Percentiles rank a stretch among this genome's conserved stretches.
phyloP scores from a whole-genome alignment of 805 yeast genomes.

The Blastobotrys robertii region DNA sequence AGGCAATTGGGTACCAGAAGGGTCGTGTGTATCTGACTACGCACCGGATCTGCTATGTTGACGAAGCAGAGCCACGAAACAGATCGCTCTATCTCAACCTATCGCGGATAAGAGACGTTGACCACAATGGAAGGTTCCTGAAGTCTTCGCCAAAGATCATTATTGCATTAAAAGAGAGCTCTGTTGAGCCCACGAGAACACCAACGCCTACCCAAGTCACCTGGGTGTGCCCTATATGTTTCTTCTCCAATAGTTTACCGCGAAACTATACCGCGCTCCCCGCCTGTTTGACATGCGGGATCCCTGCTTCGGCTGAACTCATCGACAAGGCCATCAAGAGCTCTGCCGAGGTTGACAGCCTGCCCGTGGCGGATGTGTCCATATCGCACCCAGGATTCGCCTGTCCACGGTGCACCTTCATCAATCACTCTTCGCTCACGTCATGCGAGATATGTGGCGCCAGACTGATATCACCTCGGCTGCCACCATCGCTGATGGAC shows the following conservation, averaged over 20 bases:
- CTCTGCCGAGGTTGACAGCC: not conserved
- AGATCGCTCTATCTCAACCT: constrained; percentile 42
- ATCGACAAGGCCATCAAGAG: constrained; percentile 24
- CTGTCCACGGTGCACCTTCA: constrained; percentile 63
- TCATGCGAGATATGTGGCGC: constrained; percentile 86
- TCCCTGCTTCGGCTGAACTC: constrained; percentile 33
- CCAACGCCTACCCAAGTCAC: constrained; percentile 17
- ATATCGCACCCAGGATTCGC: constrained; percentile 9
- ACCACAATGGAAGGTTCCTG: constrained; percentile 25
- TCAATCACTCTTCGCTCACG: constrained; percentile 68
- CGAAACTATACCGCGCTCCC: constrained; percentile 32
- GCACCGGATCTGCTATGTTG: constrained; percentile 63
- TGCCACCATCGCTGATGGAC: constrained; percentile 18
- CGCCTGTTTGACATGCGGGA: constrained; percentile 54
- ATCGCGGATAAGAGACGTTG: constrained; percentile 32
- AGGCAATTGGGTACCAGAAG: constrained; percentile 51
- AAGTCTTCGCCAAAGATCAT: constrained; percentile 14
- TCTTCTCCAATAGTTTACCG: constrained; percentile 45
- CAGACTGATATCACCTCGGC: constrained; percentile 28
- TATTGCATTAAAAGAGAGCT: constrained; percentile 1
- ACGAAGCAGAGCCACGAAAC: constrained; percentile 33
- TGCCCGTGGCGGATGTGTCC: not conserved
- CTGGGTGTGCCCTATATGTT: constrained; percentile 91
- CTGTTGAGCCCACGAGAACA: constrained; percentile 2
- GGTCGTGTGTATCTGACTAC: constrained; percentile 77